Base-by-base conservation (phyloP, 1,284 basidiomycete genomes). In the Amylostereum areolatum region DNA sequence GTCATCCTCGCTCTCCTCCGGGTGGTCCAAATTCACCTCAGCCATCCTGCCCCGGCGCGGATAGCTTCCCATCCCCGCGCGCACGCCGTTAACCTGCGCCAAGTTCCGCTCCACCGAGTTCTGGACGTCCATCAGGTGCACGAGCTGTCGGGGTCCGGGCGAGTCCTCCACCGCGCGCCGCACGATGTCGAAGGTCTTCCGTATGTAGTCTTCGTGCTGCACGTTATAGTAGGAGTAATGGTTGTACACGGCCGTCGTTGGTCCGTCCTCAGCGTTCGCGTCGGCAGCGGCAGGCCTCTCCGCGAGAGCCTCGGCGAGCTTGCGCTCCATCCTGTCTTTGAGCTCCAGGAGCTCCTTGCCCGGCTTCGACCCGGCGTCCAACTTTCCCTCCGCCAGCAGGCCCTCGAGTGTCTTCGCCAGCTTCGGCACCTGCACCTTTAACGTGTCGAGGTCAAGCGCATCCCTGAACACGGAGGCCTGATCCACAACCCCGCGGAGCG, bases 71-170 rank as follows among this genome's bases (percentile, higher is more conserved):
- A 18, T 18, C 18, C 18, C n/a, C 18, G 18, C 18, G 18, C 18
- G 18, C 18, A 18, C 18, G 18, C 18, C 18, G 18, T 18, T 18
- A 18, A 18, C 41, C 41, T 25, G 54, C 50, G 52, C 52, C 28
- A 66, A 37, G 36, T 55, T 57, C 9, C 48, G 54, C 43, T 57
- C 43, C 5, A 78, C 72, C 0, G 74, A 75, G 30, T 58, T 57
- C 52, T 73, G 74, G 2, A 75, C 74, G 52, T 77, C 75, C 37
- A 66, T 57, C 31, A 78, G 59, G 58, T 75, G 72, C 27, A 75
- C 66, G 0, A 76, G 63, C 11, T 61, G 59, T 11, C 74, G 65
- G 2, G 48, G 42, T 2, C 53, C 53, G 1, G 59, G 55, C 8
- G 51, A 54, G 1, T 54, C 43, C 2, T 55, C 47, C 3, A 66